Conservation (phyloP, 2,329 filamentous ascomycete genomes). For the Myriosclerotinia scirpicola region DNA sequence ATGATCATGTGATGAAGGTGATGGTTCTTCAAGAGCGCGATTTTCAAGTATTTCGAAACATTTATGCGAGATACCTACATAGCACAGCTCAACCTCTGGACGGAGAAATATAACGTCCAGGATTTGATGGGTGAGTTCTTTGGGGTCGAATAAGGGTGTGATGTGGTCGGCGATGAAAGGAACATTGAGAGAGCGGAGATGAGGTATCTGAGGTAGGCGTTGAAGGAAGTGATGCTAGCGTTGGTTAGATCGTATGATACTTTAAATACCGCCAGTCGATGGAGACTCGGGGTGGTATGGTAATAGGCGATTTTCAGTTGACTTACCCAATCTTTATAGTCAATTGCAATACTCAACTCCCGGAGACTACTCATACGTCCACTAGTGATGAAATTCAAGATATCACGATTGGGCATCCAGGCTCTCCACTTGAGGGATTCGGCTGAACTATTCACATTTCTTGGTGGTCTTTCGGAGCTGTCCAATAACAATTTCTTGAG, state of each 20-base stretch:
- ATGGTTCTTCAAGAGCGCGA: conserved; percentile 47
- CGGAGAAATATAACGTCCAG: conserved; percentile 75
- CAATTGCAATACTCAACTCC: conserved; percentile 70
- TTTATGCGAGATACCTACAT: conserved; percentile 72
- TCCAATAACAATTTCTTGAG: conserved; percentile 74
- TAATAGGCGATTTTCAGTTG: no score
- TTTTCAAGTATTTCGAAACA: conserved; percentile 80
- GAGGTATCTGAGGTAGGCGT: conserved; percentile 66
- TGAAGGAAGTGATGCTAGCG: conserved; percentile 72
- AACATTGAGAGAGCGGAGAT: conserved; percentile 70
- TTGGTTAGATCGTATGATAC: conserved; percentile 17
- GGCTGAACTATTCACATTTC: conserved; percentile 40
- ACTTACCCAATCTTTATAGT: conserved; percentile 77
- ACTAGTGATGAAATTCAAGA: conserved; percentile 72
- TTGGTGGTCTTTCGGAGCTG: conserved; percentile 57
- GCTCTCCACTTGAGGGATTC: conserved; percentile 57
- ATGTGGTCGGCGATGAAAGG: conserved; percentile 65
- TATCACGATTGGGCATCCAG: conserved; percentile 70
- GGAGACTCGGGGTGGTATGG: background rate
- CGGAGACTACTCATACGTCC: conserved; percentile 70
- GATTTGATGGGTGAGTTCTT: conserved; percentile 73
- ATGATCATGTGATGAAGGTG: conserved; percentile 32
- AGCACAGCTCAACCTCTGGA: conserved; percentile 74
- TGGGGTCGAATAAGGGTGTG: conserved; percentile 55
- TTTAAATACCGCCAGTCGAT: background rate